These are phyloP conservation scores for Trifolium repens DNA, from an alignment of 306 rosid species.

Conservation along the genomic window DNA sequence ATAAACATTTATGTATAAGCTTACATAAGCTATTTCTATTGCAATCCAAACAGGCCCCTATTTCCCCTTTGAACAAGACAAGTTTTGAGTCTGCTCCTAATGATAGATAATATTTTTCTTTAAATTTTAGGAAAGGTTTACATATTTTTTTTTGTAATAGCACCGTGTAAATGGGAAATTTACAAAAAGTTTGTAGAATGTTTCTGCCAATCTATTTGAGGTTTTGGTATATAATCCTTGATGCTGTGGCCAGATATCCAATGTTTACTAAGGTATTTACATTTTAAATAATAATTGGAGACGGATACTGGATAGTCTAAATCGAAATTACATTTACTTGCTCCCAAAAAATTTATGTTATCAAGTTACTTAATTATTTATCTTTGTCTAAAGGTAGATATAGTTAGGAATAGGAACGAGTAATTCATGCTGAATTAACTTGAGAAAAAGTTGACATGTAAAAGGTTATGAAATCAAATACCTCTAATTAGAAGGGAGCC, in stretches of 20 bases:
- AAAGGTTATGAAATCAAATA: not conserved
- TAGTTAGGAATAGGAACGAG: not conserved
- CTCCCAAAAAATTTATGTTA: not conserved
- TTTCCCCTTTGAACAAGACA: conserved; percentile 10
- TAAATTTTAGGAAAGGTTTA: not conserved
- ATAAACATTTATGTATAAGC: too few species aligned
- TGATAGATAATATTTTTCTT: conserved; percentile 24
- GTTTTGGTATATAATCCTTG: not conserved
- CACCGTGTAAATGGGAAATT: conserved; percentile 4
- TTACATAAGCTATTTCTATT: too few species aligned
- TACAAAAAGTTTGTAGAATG: not conserved
- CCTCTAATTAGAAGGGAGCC: too few species aligned
- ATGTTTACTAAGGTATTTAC: not conserved
- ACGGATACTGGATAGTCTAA: not conserved
- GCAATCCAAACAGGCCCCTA: too few species aligned
- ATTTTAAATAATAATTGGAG: not conserved
- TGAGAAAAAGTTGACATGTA: not conserved
- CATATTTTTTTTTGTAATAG: too few species aligned
- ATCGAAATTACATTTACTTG: not conserved
- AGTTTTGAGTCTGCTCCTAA: not conserved
- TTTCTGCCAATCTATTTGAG: conserved; percentile 13
- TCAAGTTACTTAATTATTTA: not conserved
- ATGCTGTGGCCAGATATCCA: not conserved
- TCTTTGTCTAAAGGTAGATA: not conserved
- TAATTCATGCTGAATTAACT: conserved; percentile 14